phyloP scores from a whole-genome alignment of 2,329 filamentous ascomycete species.

The Penicillium sp. region DNA sequence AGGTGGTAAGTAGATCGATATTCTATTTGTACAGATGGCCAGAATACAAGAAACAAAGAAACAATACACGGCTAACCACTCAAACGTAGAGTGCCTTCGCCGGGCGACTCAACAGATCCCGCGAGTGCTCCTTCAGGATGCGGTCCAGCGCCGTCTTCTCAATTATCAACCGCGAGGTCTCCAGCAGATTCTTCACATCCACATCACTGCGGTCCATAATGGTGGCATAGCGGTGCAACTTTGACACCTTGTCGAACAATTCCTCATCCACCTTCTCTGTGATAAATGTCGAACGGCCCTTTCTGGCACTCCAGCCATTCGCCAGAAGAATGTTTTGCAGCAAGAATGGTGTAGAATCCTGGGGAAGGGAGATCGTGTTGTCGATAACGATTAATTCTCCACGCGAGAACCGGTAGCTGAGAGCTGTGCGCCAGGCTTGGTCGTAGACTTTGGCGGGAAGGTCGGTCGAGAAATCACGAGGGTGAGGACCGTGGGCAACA shows the following conservation, averaged over 20 bases:
- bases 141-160: conserved; percentile 77
- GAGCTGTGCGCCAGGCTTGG: conserved; percentile 87
- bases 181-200: conserved; percentile 91
- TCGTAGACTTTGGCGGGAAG: conserved; percentile 91
- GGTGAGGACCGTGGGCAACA: conserved; percentile 85
- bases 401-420: conserved; percentile 84
- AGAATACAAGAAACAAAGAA: conserved; percentile 14
- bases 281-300: conserved; percentile 74
- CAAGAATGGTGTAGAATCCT: conserved; percentile 54
- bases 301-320: conserved; percentile 67
- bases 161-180: conserved; percentile 80
- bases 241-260: conserved; percentile 66
- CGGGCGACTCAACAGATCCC: conserved; percentile 37
- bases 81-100: conserved; percentile 36
- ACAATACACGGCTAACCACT: neutral
- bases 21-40: conserved; percentile 36
- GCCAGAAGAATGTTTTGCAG: conserved; percentile 67
- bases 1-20: conserved; percentile 6
- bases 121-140: conserved; percentile 68
- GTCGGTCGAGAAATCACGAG: conserved; percentile 82
- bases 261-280: conserved; percentile 61
- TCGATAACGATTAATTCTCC: conserved; percentile 87
- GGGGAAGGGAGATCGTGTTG: conserved; percentile 68
- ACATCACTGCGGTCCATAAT: conserved; percentile 74
- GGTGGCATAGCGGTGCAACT: conserved; percentile 65